Evolutionary conservation across 139 green algal species (phyloP).

Genomic region (Haematococcus lacustris): DNA sequence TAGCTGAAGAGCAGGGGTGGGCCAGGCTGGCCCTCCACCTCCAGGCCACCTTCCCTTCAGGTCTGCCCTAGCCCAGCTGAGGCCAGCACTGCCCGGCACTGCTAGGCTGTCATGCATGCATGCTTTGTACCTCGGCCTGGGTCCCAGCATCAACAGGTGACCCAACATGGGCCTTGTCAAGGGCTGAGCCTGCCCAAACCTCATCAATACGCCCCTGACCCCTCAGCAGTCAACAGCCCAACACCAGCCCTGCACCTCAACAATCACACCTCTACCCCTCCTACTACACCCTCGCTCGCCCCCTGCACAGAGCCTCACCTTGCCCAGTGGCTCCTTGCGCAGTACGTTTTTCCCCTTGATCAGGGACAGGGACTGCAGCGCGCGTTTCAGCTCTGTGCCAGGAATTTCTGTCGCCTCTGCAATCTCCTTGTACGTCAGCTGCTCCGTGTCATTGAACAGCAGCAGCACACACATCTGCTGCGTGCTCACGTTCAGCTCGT

Average conservation of each 20-base stretch:
- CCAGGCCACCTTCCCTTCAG: no score
- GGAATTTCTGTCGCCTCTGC: conserved; percentile 69
- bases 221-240: not conserved
- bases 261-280: not conserved
- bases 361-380: conserved; percentile 80
- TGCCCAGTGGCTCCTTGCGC: conserved; percentile 52
- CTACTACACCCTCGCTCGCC: not conserved
- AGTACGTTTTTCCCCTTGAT: conserved; percentile 94
- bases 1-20: no score
- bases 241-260: not conserved
- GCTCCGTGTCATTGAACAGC: conserved; percentile 90
- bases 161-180: no score
- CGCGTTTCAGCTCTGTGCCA: conserved; percentile 73
- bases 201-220: not conserved
- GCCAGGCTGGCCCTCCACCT: no score
- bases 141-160: no score
- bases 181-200: not conserved
- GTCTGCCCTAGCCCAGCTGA: no score
- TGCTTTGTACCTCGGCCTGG: no score
- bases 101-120: no score
- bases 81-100: no score
- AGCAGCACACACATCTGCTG: conserved; percentile 89
- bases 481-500: conserved; percentile 89
- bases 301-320: no score
- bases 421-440: conserved; percentile 29